Evolutionary conservation across 2,329 filamentous ascomycete species (phyloP).

Genomic region (Basipetospora chlamydospora): DNA sequence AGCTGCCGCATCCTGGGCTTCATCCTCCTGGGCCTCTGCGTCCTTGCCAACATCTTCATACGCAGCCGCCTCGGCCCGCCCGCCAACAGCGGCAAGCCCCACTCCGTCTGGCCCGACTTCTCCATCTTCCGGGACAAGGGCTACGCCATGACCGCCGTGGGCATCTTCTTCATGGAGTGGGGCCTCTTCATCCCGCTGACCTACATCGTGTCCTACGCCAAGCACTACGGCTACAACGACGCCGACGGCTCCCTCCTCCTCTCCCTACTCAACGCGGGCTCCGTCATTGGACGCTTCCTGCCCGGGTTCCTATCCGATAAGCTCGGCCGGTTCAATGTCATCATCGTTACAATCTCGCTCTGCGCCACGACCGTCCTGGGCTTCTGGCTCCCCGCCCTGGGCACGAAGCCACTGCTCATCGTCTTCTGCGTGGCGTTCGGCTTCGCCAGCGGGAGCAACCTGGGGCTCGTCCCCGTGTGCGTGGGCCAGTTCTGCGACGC

Average conservation of each 20-base stretch:
- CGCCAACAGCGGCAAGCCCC: slow-evolving; percentile 12
- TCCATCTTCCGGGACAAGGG: slow-evolving; percentile 43
- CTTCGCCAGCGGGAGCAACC: slow-evolving; percentile 65
- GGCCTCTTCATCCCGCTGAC: slow-evolving; percentile 60
- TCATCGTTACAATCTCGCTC: slow-evolving; percentile 50
- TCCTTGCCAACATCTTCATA: slow-evolving; percentile 32
- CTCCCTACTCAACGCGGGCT: slow-evolving; percentile 69
- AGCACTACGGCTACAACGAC: slow-evolving; percentile 41
- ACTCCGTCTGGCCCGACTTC: slow-evolving; percentile 40
- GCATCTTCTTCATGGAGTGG: slow-evolving; percentile 58
- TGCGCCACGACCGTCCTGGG: slow-evolving; percentile 43
- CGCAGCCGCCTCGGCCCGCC: slow-evolving; percentile 39
- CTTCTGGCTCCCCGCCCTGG: slow-evolving; percentile 54
- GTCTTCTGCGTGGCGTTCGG: slow-evolving; percentile 62
- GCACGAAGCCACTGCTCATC: slow-evolving; percentile 42
- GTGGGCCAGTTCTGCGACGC: slow-evolving; percentile 68
- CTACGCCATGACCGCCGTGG: slow-evolving; percentile 45
- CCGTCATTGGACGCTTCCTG: slow-evolving; percentile 59
- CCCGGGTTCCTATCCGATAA: slow-evolving; percentile 65
- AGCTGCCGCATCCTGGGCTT: slow-evolving; percentile 34
- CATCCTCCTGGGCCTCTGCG: slow-evolving; percentile 30
- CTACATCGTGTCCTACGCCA: slow-evolving; percentile 60
- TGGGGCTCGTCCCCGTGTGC: slow-evolving; percentile 65
- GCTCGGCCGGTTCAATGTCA: slow-evolving; percentile 67
- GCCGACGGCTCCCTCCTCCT: slow-evolving; percentile 58